phyloP scores from a whole-genome alignment of 306 rosid genomes.

The Erythrophleum fordii region DNA sequence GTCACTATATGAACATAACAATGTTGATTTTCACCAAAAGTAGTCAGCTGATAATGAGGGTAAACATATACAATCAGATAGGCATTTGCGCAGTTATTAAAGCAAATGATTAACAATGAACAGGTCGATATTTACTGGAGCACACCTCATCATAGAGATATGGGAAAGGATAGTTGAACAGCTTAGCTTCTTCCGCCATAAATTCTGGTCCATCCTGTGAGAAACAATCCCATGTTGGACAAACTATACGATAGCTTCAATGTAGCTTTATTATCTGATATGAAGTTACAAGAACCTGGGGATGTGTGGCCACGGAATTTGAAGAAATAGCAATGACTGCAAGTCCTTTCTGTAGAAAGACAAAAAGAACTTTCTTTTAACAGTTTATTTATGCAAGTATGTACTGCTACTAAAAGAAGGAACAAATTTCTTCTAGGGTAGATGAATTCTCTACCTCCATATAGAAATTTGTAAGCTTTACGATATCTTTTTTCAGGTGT shows the following conservation, averaged over 20 bases:
- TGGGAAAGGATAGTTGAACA: conserved; percentile 83
- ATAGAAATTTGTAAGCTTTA: conserved; percentile 75
- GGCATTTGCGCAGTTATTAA: conserved; percentile 29
- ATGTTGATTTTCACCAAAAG: not conserved
- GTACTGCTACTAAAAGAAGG: conserved; percentile 10
- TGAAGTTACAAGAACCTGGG: conserved; percentile 70
- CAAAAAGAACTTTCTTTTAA: conserved; percentile 19
- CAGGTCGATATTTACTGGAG: conserved; percentile 14
- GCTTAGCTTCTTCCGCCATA: conserved; percentile 90
- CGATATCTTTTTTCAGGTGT: conserved; percentile 80
- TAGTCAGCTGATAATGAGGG: conserved; percentile 1
- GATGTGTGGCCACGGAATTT: conserved; percentile 81
- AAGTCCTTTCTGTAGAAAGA: conserved; percentile 76
- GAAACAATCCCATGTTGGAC: conserved; percentile 49
- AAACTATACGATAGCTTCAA: conserved; percentile 47
- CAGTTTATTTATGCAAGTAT: conserved; percentile 19
- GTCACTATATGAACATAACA: conserved; percentile 4
- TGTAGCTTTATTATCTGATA: conserved; percentile 43
- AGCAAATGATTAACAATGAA: conserved; percentile 4
- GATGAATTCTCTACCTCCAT: conserved; percentile 62
- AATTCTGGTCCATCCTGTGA: conserved; percentile 93
- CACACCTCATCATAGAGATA: conserved; percentile 86
- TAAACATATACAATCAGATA: conserved; percentile 15
- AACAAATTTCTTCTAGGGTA: conserved; percentile 20
- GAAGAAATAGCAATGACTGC: conserved; percentile 88